Base-by-base conservation (phyloP, 2,329 filamentous ascomycete genomes). In the Ophiocordyceps sinensis region DNA sequence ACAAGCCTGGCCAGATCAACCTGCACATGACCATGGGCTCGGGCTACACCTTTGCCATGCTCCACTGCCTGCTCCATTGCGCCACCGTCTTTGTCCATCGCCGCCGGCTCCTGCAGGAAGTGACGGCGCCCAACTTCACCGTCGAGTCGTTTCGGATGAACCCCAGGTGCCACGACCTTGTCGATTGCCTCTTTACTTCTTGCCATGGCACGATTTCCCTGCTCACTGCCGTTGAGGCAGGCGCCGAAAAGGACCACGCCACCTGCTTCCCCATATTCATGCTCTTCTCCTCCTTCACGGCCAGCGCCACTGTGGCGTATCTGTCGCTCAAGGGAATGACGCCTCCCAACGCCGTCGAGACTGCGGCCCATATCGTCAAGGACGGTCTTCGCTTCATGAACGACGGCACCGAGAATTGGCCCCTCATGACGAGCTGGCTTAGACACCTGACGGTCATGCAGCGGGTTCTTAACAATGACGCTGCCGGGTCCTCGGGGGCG, bases 1-100 rank as follows among this genome's bases (percentile, higher is more conserved):
- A 78, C 51, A 77, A 77, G 57, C 69, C 71, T 0, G 71, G 70
- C 32, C 73, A 78, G 57, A 73, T 77, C 52, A 73, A 69, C 50
- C 61, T 77, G 5, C 74, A 78, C 55, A 75, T 78, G 52, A 77
- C 74, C 17, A 77, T 77, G 74, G 74, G 74, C 30, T 76, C 73
- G 36, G 74, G 74, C 42, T 74, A 72, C 50, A 77, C 72, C 0
- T 78, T 74, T 52, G 73, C 74, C 46, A 75, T 78, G 70, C 65
- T 78, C 39, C 74, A 78, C 55, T 75, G 70, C 43, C 66, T 78
- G 19, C 62, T 78, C 17, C 73, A 77, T 53, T 77, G 72, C 49
- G 70, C 73, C 10, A 73, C 70, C 26, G 71, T 77, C 46, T 77
- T 78, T 53, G 70, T 77, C 37, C 73, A 76, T 52, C 71, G 74